These are phyloP conservation scores for Phoma sp. DNA, from an alignment of 2,329 filamentous ascomycete species.

Conservation along the genomic window DNA sequence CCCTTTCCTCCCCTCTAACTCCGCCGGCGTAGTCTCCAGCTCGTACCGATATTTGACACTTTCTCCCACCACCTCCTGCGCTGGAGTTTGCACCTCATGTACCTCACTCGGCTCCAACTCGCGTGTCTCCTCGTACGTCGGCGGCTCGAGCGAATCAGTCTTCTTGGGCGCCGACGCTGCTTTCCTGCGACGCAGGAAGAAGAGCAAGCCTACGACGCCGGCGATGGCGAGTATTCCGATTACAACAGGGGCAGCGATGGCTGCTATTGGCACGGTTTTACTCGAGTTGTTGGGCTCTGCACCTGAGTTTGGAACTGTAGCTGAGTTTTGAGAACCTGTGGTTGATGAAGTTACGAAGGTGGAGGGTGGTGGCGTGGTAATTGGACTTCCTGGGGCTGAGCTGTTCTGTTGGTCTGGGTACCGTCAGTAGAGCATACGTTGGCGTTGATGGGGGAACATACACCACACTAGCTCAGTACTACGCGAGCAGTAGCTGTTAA, in stretches of 20 bases:
- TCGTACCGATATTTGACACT: constrained; percentile 5
- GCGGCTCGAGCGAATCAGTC: neutral
- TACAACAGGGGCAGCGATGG: constrained; percentile 10
- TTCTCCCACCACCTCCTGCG: constrained; percentile 2
- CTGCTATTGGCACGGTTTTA: constrained; percentile 12
- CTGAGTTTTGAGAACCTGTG: neutral
- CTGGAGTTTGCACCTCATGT: neutral
- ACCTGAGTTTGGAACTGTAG: no score
- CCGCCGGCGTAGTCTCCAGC: neutral
- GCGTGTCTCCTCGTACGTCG: neutral
- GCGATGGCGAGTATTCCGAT: constrained; percentile 14
- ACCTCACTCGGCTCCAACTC: neutral
- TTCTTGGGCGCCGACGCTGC: neutral
- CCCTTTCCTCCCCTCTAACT: no score
- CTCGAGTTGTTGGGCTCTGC: neutral
- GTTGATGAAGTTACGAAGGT: neutral
- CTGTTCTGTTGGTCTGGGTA: neutral
- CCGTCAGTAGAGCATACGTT: no score
- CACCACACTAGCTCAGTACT: constrained; percentile 11
- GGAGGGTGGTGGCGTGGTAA: neutral
- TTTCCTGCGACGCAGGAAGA: constrained; percentile 8
- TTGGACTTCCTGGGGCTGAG: neutral
- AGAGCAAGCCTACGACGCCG: neutral
- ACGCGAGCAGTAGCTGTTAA: constrained; percentile 5
- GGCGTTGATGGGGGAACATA: neutral